Evolutionary conservation across 306 rosid species (phyloP), one percentile per base, ranked within the genome.

Genomic region (Lablab purpureus): DNA sequence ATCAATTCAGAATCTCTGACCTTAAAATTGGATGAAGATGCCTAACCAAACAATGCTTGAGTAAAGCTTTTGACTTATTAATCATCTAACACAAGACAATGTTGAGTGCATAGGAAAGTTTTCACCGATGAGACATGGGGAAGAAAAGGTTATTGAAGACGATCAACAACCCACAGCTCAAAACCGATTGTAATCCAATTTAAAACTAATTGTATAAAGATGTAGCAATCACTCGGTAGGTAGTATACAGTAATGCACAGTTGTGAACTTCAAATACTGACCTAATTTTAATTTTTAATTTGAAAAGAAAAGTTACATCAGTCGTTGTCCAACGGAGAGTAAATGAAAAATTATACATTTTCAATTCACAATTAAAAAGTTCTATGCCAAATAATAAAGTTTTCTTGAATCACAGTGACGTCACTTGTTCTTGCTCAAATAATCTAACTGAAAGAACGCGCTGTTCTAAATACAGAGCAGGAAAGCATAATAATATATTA

Each of bases 61-160:
- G 19, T 51, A 59, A 82, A 82, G 14, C 70, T 19, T 34, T 14
- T 66, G n/a, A n/a, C n/a, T n/a, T n/a, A n/a, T n/a, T n/a, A n/a
- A n/a, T n/a, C n/a, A n/a, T n/a, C n/a, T n/a, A n/a, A n/a, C n/a
- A n/a, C n/a, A n/a, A n/a, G n/a, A n/a, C n/a, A n/a, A n/a, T n/a
- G n/a, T n/a, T n/a, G n/a, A n/a, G n/a, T n/a, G n/a, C n/a, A n/a
- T n/a, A n/a, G n/a, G n/a, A n/a, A n/a, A n/a, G n/a, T n/a, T n/a
- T n/a, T n/a, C n/a, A n/a, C n/a, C n/a, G n/a, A n/a, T n/a, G n/a
- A n/a, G n/a, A n/a, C n/a, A 25, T 25, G 28, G 21, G 30, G 76
- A n/a, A n/a, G 73, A 51, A 62, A 30, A 51, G 32, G 56, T 9
- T 56, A 11, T 46, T 32, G 19, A 40, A 63, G 67, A 63, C 36